phyloP scores from a whole-genome alignment of 345 rosid genomes.

The Mercurialis annua region DNA sequence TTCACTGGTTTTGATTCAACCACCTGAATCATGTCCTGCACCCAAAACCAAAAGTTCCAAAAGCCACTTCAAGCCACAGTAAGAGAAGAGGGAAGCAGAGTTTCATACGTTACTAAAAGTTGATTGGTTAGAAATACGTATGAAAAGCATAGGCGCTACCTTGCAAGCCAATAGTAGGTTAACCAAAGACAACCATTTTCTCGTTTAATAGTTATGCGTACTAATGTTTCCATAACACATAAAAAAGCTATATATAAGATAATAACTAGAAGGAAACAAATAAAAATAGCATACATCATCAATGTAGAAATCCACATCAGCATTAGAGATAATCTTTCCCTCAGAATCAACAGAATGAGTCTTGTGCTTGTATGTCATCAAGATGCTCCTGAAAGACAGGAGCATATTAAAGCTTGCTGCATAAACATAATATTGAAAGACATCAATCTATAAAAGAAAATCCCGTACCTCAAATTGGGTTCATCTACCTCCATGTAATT shows the following conservation, averaged over 20 bases:
- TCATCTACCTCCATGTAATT: conserved; percentile 95
- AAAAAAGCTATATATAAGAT: neutral
- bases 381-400: conserved; percentile 59
- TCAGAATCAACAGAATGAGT: conserved; percentile 82
- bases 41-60: conserved; percentile 1
- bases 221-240: neutral
- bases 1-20: conserved; percentile 73
- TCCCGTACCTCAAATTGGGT: conserved; percentile 63
- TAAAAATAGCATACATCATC: conserved; percentile 52
- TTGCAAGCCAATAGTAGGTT: neutral
- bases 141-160: too few relatives aligned
- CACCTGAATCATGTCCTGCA: conserved; percentile 86
- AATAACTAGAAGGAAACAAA: too few relatives aligned
- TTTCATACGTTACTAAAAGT: neutral
- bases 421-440: neutral
- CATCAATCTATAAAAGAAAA: neutral
- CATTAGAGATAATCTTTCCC: conserved; percentile 75
- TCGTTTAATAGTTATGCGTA: neutral
- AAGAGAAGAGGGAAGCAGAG: neutral
- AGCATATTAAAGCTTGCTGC: neutral
- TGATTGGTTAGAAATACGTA: too few relatives aligned
- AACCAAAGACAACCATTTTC: too few relatives aligned
- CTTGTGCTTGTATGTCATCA: conserved; percentile 96
- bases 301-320: conserved; percentile 89
- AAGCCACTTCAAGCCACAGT: neutral